Conservation (phyloP, 768 basidiomycete genomes). For the Hemileccinum rubropunctum region DNA sequence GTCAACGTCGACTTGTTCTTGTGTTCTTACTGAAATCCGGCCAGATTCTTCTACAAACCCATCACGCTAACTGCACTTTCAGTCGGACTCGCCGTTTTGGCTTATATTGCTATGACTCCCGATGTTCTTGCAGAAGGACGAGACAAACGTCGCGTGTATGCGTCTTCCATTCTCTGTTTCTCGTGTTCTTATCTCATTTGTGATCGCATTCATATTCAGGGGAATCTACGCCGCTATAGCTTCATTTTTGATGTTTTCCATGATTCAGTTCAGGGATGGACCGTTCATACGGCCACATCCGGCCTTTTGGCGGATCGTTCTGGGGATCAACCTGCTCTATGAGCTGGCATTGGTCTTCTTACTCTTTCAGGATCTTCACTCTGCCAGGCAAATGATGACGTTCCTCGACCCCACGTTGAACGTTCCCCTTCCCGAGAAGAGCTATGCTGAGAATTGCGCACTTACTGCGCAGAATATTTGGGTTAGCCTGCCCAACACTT, state of each 20-base stretch:
- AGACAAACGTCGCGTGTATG: slow-evolving; percentile 80
- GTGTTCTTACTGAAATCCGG: slow-evolving; percentile 4
- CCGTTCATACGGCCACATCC: slow-evolving; percentile 89
- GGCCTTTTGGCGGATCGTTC: slow-evolving; percentile 77
- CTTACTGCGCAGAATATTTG: slow-evolving; percentile 62
- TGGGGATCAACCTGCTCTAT: slow-evolving; percentile 81
- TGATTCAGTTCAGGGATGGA: slow-evolving; percentile 88
- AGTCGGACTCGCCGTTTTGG: slow-evolving; percentile 61
- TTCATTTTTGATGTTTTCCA: slow-evolving; percentile 77
- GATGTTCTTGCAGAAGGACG: slow-evolving; percentile 82
- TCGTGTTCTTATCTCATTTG: neutral
- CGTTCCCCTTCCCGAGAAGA: slow-evolving; percentile 76
- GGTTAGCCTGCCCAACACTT: slow-evolving; percentile 40
- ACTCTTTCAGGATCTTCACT: slow-evolving; percentile 79
- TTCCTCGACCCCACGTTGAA: slow-evolving; percentile 72
- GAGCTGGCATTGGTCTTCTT: slow-evolving; percentile 81
- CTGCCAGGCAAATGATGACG: slow-evolving; percentile 76
- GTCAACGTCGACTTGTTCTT: slow-evolving; percentile 17
- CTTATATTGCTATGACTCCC: slow-evolving; percentile 80
- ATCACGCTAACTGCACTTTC: slow-evolving; percentile 75
- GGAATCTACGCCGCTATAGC: slow-evolving; percentile 74
- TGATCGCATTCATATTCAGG: slow-evolving; percentile 37
- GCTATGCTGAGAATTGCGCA: slow-evolving; percentile 78
- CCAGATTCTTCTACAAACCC: slow-evolving; percentile 87
- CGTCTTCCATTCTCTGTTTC: slow-evolving; percentile 1